Conservation (phyloP, 2,329 filamentous ascomycete genomes). For the Xylaria polymorpha region DNA sequence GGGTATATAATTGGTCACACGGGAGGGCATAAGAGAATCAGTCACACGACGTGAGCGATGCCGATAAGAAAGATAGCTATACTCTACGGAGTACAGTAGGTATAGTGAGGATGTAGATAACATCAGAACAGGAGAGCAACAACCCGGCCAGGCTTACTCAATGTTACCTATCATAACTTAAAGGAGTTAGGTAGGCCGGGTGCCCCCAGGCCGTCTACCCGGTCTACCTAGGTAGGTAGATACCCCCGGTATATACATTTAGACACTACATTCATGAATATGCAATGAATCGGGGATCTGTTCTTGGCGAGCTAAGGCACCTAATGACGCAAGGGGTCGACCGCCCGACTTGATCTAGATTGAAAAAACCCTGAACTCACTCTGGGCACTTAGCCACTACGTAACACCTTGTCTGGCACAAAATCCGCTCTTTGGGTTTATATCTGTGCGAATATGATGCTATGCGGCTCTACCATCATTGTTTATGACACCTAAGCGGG, state of each 20-base stretch:
- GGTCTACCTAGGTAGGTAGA: too few relatives aligned
- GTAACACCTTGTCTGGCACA: background rate
- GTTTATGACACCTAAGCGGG: background rate
- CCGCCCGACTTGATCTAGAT: background rate
- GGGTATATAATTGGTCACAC: background rate
- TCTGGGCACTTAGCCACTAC: background rate
- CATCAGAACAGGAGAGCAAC: background rate
- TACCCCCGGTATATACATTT: background rate
- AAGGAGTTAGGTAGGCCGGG: too few relatives aligned
- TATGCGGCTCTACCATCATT: background rate
- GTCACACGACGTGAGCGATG: background rate
- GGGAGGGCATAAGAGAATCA: background rate
- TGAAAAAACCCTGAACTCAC: conserved; percentile 1
- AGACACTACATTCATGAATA: background rate
- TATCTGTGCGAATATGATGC: background rate
- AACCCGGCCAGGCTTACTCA: too few relatives aligned
- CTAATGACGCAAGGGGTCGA: conserved; percentile 13
- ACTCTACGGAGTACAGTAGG: too few relatives aligned
- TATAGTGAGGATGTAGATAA: background rate
- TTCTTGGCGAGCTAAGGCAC: conserved; percentile 6
- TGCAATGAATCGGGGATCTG: background rate
- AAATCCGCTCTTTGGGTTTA: background rate
- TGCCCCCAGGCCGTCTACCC: too few relatives aligned
- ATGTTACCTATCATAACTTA: too few relatives aligned
- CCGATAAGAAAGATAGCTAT: background rate